Evolutionary conservation across 1,139 yeast species (phyloP), one percentile per base, ranked within the genome.

Genomic region (Barnettozyma hawaiiensis): DNA sequence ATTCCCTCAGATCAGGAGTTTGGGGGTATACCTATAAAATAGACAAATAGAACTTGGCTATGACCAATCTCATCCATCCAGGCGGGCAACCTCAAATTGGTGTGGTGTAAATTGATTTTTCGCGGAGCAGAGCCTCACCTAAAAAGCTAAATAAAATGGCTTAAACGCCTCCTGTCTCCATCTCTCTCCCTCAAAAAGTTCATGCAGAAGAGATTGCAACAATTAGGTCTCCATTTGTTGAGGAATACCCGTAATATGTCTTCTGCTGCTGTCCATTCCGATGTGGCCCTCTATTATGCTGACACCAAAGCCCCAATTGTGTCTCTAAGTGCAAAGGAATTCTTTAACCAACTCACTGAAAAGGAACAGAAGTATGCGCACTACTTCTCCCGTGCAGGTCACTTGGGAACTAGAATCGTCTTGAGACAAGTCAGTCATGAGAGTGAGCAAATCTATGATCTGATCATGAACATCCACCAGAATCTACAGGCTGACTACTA

Each of bases 371-470:
- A 69, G 40, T 87, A 87, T 58, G 95, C 96, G 20, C 96, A 87
- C 63, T 81, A 78, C 60, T 76, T 86, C 62, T 78, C 87, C 21
- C 76, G 83, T 54, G 96, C 95, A 3, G 78, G 90, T 33, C 92
- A 84, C 60, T 76, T 78, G 65, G 96, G 96, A 31, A 73, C 92
- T 11, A 70, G 94, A 50, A 86, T 81, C 3, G 85, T 85, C 3
- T 68, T 85, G 48, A 70, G 95, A 55, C 86, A 89, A 38, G 94
- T 86, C n/a, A 82, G 92, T 11, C 83, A 83, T 16, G 95, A 86
- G 59, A 77, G 89, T 52, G 95, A 86, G 61, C 60, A 62, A 20
- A 83, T 86, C 47, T 85, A 70, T 57, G 90, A 86, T 53, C 66
- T 85, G 58, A 73, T 87, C 41, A 59, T 86, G 46, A 57, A 61